Base-by-base conservation (phyloP, 768 basidiomycete species). In the Saitozyma sp. region DNA sequence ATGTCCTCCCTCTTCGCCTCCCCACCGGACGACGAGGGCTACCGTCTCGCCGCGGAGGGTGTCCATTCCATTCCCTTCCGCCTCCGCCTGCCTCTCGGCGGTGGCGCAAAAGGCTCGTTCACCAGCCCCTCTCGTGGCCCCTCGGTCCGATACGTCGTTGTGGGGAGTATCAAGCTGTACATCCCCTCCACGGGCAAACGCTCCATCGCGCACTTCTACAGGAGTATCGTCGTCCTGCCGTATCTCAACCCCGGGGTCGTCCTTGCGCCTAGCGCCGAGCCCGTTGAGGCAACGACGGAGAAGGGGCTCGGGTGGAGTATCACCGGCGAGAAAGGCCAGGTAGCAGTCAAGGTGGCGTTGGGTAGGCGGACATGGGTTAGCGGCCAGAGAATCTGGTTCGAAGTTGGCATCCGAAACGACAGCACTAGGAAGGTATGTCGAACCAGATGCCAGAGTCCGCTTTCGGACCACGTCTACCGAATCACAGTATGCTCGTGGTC, bases 201-300 rank as follows among this genome's bases (percentile, higher is more conserved):
- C 13, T 90, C 89, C 3, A 88, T 94, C 41, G 88, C 92, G 4
- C 92, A 96, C 79, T 92, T 94, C 77, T 95, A 93, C 77, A 86
- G 92, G 9, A 81, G 86, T 51, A 88, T 91, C 77, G 86, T 87
- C 57, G 82, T 94, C 38, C 91, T 87, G 85, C 91, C 92, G 1
- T 85, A 85, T 51, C 78, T 92, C 17, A 84, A 90, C 61, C 85
- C 88, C 4, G 79, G 83, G 17, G 59, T 81, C 5, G 82, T 87
- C 19, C 84, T 96, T 16, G 83, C 86, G 2, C 83, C 88, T 3
- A 83, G 86, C 3, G 79, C 83, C 13, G 82, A 84, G 45, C 86
- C 88, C 2, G 76, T 92, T 13, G 83, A 84, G 64, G 85, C 85
- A 38, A 83, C 84, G 13, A 82, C 82, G 1, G 83, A 84, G 9